Evolutionary conservation across 352 stramenopile genomes (phyloP).

Genomic region (Phytopythium montanum): DNA sequence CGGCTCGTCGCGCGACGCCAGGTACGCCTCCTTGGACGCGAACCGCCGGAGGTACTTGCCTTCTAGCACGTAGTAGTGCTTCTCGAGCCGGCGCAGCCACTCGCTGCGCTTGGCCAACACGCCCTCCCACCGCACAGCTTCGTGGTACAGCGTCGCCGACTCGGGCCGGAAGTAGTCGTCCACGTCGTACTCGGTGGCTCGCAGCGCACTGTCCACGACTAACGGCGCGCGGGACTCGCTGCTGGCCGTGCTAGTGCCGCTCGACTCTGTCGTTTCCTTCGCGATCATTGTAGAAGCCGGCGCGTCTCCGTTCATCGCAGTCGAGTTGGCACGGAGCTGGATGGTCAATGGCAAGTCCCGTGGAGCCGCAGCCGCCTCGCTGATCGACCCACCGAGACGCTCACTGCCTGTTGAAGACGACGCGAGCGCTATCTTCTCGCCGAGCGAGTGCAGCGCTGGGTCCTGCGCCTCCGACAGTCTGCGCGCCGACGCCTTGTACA

Average conservation of each 20-base stretch:
- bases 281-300: not conserved
- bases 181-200: slow-evolving; percentile 19
- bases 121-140: slow-evolving; percentile 83
- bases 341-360: not conserved
- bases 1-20: slow-evolving; percentile 72
- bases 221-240: not conserved
- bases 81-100: slow-evolving; percentile 78
- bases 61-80: slow-evolving; percentile 85
- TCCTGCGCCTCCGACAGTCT: slow-evolving; percentile 69
- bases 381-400: slow-evolving; percentile 6
- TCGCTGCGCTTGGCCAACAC: slow-evolving; percentile 76
- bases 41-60: slow-evolving; percentile 84
- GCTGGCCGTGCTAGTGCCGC: not conserved
- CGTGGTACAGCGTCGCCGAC: slow-evolving; percentile 69
- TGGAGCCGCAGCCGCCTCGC: not conserved
- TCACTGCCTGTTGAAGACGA: slow-evolving; percentile 37
- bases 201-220: slow-evolving; percentile 10
- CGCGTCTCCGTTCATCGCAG: not conserved
- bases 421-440: slow-evolving; percentile 46
- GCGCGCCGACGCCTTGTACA: slow-evolving; percentile 59
- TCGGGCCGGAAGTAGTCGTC: slow-evolving; percentile 48
- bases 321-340: not conserved
- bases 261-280: not conserved
- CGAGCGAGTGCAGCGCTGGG: slow-evolving; percentile 57
- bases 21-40: slow-evolving; percentile 80